Evolutionary conservation across 2,329 filamentous ascomycete species (phyloP), one percentile per base, ranked within the genome.

Genomic region (Pseudocercospora vitis): DNA sequence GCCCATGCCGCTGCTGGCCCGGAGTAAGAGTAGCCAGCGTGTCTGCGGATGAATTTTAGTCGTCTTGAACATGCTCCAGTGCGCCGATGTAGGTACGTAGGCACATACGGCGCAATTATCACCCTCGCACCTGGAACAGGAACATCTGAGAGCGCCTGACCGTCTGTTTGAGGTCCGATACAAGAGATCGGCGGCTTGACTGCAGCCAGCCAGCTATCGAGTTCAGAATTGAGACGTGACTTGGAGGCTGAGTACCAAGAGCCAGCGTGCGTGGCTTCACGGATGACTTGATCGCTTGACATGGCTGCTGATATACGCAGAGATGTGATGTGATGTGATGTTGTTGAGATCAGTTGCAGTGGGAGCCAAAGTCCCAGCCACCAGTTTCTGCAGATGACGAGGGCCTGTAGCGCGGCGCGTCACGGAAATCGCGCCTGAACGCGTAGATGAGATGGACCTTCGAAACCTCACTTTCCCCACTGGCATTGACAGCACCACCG

Each of bases 11-110:
- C 94, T 62, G 90, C 92, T 32, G 86, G 83, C 6, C 94, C 94
- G 3, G 94, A 99, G 77, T 92, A 97, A 1, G 82, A 77, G 74
- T 96, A 99, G 57, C 94, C 94, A 55, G 94, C 94, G 71, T 99
- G 94, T 56, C 92, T 96, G 64, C 61, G 55, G 58, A 55, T 53
- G 55, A 52, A 45, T 55, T 64, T 56, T 19, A 57, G 54, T 49
- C 53, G 19, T 56, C 49, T 66, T 66, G 69, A 63, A 71, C 65
- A 63, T 49, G 52, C 32, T 61, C 28, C 16, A 19, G 11, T 35
- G 51, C 48, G 26, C 46, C 19, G n/a, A 35, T 35, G 9, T 37
- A 31, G 45, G 14, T 48, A 63, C 31, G 9, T 37, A 31, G 45
- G 14, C 44, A 63, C 66, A 60, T 81, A 96, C 92, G 94, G 94